phyloP scores from a whole-genome alignment of 805 yeast species.

The Candida schatavii region DNA sequence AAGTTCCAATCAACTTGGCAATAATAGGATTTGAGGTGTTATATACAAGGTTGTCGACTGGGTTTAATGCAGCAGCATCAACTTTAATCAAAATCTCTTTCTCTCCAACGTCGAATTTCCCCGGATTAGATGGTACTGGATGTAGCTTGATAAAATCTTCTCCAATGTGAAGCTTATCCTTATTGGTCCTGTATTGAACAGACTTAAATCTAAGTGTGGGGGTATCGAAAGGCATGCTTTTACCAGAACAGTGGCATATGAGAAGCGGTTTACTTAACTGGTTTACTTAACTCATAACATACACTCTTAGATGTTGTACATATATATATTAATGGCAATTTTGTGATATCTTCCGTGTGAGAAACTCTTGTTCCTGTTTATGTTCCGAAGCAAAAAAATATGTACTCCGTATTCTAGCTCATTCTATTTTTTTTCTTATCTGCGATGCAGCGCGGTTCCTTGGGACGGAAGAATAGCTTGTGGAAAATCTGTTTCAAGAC shows the following conservation, averaged over 20 bases:
- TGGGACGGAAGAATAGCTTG: no score
- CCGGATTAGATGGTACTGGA: background rate
- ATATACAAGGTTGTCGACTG: conserved; percentile 26
- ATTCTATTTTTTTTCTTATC: background rate
- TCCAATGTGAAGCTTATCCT: background rate
- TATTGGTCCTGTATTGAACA: background rate
- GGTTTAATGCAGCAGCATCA: conserved; percentile 31
- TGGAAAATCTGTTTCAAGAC: no score
- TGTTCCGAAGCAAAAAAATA: no score
- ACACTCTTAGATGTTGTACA: no score
- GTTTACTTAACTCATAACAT: no score
- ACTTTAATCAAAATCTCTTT: conserved; percentile 28
- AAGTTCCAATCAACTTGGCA: conserved; percentile 5
- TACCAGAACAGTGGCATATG: no score
- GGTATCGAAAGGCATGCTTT: background rate
- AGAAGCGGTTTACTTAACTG: no score
- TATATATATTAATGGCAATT: no score
- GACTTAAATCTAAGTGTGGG: background rate
- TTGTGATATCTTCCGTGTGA: no score
- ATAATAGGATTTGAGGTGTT: conserved; percentile 12
- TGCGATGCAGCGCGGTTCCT: no score
- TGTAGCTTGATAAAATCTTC: background rate
- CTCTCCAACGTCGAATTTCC: conserved; percentile 8
- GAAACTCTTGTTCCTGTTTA: no score
- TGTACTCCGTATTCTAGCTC: background rate